Evolutionary conservation across 495 filamentous ascomycete species (phyloP).

Genomic region (Neurospora discreta): DNA sequence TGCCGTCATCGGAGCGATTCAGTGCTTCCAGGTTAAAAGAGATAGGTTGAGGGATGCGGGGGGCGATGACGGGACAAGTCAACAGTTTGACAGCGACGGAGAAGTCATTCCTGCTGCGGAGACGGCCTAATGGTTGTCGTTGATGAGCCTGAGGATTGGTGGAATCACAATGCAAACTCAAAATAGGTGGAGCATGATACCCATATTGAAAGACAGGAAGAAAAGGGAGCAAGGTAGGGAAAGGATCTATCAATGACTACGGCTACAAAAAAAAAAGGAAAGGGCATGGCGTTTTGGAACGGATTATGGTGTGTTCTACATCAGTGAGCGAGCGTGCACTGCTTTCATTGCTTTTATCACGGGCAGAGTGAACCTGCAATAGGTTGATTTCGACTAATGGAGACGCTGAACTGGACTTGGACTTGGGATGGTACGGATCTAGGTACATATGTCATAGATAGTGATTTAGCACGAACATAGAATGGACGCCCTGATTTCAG

Average conservation of each 20-base stretch:
- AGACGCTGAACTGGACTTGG: neutral
- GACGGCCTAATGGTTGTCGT: neutral
- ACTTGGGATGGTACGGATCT: neutral
- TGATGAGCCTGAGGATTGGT: too few relatives aligned
- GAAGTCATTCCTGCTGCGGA: neutral
- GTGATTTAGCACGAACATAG: neutral
- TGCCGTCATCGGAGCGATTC: slow-evolving; percentile 55
- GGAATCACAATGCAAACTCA: too few relatives aligned
- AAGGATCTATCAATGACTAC: neutral
- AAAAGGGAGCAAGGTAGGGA: neutral
- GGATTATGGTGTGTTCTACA: neutral
- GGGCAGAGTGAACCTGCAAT: neutral
- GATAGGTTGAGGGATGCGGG: slow-evolving; percentile 9
- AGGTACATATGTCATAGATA: neutral
- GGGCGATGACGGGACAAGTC: neutral
- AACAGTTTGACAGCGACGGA: neutral
- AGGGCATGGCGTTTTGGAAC: neutral
- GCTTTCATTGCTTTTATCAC: neutral
- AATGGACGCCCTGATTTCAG: neutral
- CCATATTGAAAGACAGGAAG: neutral
- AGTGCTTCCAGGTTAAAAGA: slow-evolving; percentile 54
- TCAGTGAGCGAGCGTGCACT: neutral
- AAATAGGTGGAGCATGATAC: neutral
- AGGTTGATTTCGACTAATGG: neutral
- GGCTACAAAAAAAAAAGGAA: neutral